Percentiles rank a stretch among this genome's conserved stretches.
Conservation (phyloP, 306 rosid species). For the Abrus precatorius region DNA sequence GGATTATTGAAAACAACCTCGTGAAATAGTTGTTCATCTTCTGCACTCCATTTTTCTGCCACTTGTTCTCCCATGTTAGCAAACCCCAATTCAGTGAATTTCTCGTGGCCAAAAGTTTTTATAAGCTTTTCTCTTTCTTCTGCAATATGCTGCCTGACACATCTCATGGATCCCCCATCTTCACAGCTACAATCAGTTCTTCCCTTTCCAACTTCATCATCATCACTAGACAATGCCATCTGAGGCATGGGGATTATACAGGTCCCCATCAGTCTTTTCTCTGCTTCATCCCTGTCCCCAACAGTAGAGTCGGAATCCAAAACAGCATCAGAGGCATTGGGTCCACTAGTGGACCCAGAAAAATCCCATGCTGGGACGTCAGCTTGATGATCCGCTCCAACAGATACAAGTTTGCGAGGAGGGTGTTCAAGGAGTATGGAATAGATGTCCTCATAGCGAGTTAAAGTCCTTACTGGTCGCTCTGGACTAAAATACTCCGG, state of each 20-base stretch:
- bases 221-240: slow-evolving; percentile 41
- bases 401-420: slow-evolving; percentile 72
- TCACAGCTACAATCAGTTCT: slow-evolving; percentile 77
- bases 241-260: slow-evolving; percentile 85
- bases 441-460: slow-evolving; percentile 73
- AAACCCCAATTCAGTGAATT: slow-evolving; percentile 66
- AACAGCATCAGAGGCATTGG: slow-evolving; percentile 41
- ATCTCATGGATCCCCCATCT: slow-evolving; percentile 68
- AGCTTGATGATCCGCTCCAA: slow-evolving; percentile 84
- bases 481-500: slow-evolving; percentile 69
- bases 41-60: slow-evolving; percentile 72
- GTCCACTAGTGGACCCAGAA: slow-evolving; percentile 14
- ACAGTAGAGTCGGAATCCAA: slow-evolving; percentile 40
- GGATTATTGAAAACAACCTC: slow-evolving; percentile 78
- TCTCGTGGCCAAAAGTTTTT: slow-evolving; percentile 68
- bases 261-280: slow-evolving; percentile 65
- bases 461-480: slow-evolving; percentile 65
- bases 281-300: slow-evolving; percentile 48
- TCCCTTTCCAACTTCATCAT: slow-evolving; percentile 64
- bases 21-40: slow-evolving; percentile 74
- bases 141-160: slow-evolving; percentile 72
- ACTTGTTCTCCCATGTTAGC: slow-evolving; percentile 87
- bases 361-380: slow-evolving; percentile 67
- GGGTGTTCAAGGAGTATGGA: slow-evolving; percentile 68
- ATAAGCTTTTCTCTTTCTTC: slow-evolving; percentile 70